Percentiles rank a stretch among this genome's conserved stretches.
phyloP scores from a whole-genome alignment of 2,329 filamentous ascomycete genomes.

The Trichophyton rubrum region DNA sequence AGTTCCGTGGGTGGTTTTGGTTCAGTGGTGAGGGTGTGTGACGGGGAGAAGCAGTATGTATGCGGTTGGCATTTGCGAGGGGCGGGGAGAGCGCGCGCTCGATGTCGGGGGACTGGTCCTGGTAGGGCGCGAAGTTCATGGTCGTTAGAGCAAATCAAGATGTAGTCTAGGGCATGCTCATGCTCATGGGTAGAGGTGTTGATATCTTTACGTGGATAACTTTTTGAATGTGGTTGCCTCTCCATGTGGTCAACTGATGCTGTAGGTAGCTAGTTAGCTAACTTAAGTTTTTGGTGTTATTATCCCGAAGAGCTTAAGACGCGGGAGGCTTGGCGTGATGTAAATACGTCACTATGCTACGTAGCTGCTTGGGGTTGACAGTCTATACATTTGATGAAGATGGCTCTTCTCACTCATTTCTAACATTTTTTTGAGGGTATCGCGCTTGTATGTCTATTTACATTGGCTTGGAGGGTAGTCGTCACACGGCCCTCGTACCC shows the following conservation, averaged over 20 bases:
- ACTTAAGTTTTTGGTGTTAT: neutral
- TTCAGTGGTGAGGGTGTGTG: conserved; percentile 30
- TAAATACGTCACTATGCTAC: neutral
- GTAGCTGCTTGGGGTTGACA: neutral
- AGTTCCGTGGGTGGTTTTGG: conserved; percentile 15
- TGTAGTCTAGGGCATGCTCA: neutral
- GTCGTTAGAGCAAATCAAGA: conserved; percentile 13
- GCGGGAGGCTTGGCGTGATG: neutral
- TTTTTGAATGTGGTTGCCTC: neutral
- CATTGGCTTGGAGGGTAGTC: neutral
- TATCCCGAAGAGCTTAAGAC: neutral
- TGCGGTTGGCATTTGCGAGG: conserved; percentile 43
- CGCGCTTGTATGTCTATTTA: neutral
- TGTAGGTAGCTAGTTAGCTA: neutral
- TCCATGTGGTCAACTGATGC: neutral
- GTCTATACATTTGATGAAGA: neutral
- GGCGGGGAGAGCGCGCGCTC: conserved; percentile 68
- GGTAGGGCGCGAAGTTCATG: conserved; percentile 96
- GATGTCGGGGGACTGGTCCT: conserved; percentile 78
- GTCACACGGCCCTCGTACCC: conserved; percentile 12
- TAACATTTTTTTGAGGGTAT: neutral
- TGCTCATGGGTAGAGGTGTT: neutral
- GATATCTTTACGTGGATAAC: neutral
- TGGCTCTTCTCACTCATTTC: neutral
- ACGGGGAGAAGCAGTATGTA: conserved; percentile 38